Evolutionary conservation across 768 basidiomycete genomes (phyloP).

Genomic region (Boletus tylopilopsis): DNA sequence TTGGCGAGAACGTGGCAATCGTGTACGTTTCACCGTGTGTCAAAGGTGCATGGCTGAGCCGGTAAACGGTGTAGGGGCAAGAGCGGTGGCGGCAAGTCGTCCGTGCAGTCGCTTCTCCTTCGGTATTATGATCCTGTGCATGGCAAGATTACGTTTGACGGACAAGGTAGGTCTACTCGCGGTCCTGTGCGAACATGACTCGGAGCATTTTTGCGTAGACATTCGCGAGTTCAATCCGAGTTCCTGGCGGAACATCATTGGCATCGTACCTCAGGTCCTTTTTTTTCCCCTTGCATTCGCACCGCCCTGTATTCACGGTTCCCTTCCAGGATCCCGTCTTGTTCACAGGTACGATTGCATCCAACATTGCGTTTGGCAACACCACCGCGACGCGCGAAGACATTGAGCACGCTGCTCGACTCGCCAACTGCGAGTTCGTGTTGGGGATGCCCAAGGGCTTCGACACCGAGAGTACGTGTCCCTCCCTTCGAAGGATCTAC

Average conservation of each 20-base stretch:
- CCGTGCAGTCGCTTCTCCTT: conserved; percentile 80
- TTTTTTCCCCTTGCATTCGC: not conserved
- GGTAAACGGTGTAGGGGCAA: conserved; percentile 54
- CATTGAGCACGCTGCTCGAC: conserved; percentile 82
- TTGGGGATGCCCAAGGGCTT: conserved; percentile 94
- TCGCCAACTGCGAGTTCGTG: conserved; percentile 95
- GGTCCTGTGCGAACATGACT: too few relatives aligned
- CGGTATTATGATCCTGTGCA: conserved; percentile 87
- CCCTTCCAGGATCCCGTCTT: conserved; percentile 65
- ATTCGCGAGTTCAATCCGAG: conserved; percentile 81
- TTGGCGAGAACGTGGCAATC: conserved; percentile 87
- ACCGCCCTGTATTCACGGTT: not conserved
- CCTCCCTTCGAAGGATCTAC: not conserved
- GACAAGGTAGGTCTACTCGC: conserved; percentile 54
- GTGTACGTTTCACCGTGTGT: conserved; percentile 57
- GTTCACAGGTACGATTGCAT: conserved; percentile 90
- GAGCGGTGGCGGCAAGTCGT: conserved; percentile 94
- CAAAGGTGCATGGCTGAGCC: not conserved
- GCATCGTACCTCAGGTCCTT: conserved; percentile 82
- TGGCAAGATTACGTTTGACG: conserved; percentile 82
- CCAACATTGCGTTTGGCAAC: conserved; percentile 90
- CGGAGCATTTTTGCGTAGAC: conserved; percentile 41
- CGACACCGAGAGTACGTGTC: conserved; percentile 67
- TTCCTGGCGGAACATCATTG: conserved; percentile 86
- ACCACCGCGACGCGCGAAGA: conserved; percentile 71